Base-by-base conservation (phyloP, 768 basidiomycete genomes). In the Sarcomyxa edulis region DNA sequence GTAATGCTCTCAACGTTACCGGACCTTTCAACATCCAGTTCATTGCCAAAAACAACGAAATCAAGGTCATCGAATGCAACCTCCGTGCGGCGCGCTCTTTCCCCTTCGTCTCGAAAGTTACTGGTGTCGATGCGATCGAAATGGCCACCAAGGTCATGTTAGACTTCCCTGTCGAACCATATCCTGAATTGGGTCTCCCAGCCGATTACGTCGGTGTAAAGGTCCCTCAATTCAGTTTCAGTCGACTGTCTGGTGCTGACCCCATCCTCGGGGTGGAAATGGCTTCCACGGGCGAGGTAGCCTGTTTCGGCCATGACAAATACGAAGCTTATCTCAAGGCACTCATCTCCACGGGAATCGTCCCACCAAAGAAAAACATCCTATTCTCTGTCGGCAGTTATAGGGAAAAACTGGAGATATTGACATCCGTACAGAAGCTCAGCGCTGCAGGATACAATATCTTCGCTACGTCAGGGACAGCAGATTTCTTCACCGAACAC, bases 11-110 rank as follows among this genome's bases (percentile, higher is more conserved):
- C 42, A 96, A 98, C 56, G 94, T 98, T 32, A 97, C 95, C 5
- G 96, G 95, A 5, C 95, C 95, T 1, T 98, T 86, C 79, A 99
- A 99, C 58, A 99, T 99, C 56, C 95, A 99, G 68, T 97, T 99
- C 66, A 97, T 99, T 51, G 95, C 95, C 35, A 99, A 99, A 77
- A 88, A 99, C 67, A 98, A 97, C 67, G 95, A 97, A 63, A 98
- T 99, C 74, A 99, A 99, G 74, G 95, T 99, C 52, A 99, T 99
- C 59, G 95, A 99, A 61, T 98, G 95, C 65, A 99, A 99, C 65
- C 69, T 99, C 23, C 90, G 95, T 40, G 96, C 96, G 0, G 95
- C 95, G 16, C 80, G 95, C 45, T 97, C 95, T 0, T 97, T 95
- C 79, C 95, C 95, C 28, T 99, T 99, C 69, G 95, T 99, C 18